These are phyloP conservation scores for Colletotrichum musicola DNA, from an alignment of 2,329 filamentous ascomycete species.

Conservation along the genomic window DNA sequence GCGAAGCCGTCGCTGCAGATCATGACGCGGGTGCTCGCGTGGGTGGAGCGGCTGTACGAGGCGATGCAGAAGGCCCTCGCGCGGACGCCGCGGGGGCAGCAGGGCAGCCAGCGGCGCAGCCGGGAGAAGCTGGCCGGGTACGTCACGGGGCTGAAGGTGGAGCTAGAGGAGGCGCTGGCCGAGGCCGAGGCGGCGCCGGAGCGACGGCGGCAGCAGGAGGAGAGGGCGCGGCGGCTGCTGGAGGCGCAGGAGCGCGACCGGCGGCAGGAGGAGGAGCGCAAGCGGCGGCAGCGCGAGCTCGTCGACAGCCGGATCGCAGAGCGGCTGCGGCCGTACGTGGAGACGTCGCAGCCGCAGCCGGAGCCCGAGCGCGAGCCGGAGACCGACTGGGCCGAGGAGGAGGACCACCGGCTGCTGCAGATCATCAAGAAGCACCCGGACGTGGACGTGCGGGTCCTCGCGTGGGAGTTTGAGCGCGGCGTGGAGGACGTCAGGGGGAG, in stretches of 20 bases:
- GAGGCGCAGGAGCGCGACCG: constrained; percentile 1
- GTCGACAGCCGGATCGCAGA: constrained; percentile 18
- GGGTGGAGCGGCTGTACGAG: constrained; percentile 13
- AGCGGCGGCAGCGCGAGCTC: constrained; percentile 26
- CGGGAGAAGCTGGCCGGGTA: constrained; percentile 7
- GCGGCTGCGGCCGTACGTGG: neutral
- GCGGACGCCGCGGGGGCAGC: constrained; percentile 15
- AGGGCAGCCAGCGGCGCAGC: neutral
- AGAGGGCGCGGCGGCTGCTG: neutral
- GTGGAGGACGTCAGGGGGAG: constrained; percentile 18
- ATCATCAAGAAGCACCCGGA: neutral
- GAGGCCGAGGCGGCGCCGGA: neutral
- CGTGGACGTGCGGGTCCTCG: neutral
- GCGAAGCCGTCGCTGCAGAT: constrained; percentile 30
- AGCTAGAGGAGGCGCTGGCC: neutral
- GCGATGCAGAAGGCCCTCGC: constrained; percentile 11
- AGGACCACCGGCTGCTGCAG: constrained; percentile 13
- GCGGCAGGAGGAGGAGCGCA: constrained; percentile 8
- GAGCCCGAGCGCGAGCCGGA: neutral
- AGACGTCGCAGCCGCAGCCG: neutral
- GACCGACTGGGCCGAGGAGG: constrained; percentile 15
- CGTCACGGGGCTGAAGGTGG: constrained; percentile 10
- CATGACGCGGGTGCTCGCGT: constrained; percentile 27
- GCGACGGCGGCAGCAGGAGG: constrained; percentile 8
- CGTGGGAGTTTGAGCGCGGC: constrained; percentile 14